Evolutionary conservation across 2,329 filamentous ascomycete genomes (phyloP).

Genomic region (Fonsecaea monophora): DNA sequence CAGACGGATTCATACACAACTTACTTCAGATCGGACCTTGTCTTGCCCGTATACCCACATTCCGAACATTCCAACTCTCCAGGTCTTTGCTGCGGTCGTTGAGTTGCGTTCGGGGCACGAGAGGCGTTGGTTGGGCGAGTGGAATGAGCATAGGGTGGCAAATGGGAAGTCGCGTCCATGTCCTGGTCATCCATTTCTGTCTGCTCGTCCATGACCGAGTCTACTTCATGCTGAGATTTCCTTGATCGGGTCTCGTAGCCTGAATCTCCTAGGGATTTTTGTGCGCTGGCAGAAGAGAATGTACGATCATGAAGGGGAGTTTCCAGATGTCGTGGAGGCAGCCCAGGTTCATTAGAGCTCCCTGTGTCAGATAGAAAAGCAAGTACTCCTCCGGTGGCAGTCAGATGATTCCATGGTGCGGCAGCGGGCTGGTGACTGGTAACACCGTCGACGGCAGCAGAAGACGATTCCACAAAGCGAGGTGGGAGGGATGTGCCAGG

Average conservation of each 20-base stretch:
- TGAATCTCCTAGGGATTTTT: conserved; percentile 30
- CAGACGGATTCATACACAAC: conserved; percentile 15
- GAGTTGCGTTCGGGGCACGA: neutral
- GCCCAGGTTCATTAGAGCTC: conserved; percentile 6
- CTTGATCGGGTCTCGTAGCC: conserved; percentile 27
- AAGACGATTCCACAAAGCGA: conserved; percentile 13
- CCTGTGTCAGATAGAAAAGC: conserved; percentile 11
- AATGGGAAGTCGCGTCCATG: neutral
- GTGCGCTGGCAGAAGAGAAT: conserved; percentile 28
- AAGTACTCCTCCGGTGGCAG: conserved; percentile 20
- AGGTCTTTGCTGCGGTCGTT: conserved; percentile 3
- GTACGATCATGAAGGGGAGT: conserved; percentile 12
- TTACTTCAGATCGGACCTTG: conserved; percentile 51
- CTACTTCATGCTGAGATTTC: conserved; percentile 28
- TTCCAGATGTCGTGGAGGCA: conserved; percentile 11
- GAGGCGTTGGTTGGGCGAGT: conserved; percentile 10
- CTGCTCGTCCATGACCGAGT: conserved; percentile 14
- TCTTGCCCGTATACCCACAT: conserved; percentile 41
- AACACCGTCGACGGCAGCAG: conserved; percentile 18
- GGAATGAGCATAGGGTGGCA: conserved; percentile 3
- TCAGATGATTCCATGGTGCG: conserved; percentile 30
- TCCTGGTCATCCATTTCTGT: conserved; percentile 21
- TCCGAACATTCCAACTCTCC: conserved; percentile 21
- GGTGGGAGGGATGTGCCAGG: conserved; percentile 17
- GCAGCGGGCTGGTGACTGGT: conserved; percentile 21